Base-by-base conservation (phyloP, 495 filamentous ascomycete genomes). In the Penicillium fimorum region DNA sequence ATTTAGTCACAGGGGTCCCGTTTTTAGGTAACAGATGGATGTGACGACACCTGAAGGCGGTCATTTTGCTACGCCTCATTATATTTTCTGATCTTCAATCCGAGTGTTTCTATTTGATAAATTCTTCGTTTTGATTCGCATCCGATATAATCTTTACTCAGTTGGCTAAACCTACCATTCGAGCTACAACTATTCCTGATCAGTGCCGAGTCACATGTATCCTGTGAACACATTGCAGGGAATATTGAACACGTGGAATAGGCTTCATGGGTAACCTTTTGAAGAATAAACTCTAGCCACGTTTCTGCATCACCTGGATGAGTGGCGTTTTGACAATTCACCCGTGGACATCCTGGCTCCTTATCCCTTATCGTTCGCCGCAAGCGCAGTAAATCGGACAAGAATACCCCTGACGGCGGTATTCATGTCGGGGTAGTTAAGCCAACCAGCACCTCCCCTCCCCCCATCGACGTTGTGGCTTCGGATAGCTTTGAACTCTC, bases 381-480 rank as follows among this genome's bases (percentile, higher is more conserved):
- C 50, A 48, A 64, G 50, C 41, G 33, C 43, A 47, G 25, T 40
- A 44, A 38, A 57, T 40, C 50, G 30, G 60, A 44, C 47, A 30
- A 49, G 17, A 22, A 47, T 44, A 41, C 51, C 48, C 40, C 24
- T 45, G 30, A 56, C 41, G 33, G 47, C 10, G 48, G 30, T 48
- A 25, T 44, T 41, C 47, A 46, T 57, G 38, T 29, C 35, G 33
- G 41, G 18, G 29, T 37, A 52, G 47, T 51, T 47, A 50, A 52
- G 15, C 30, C 25, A 5, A 50, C 38, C 27, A 54, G 20, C 43
- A 29, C 13, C 7, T 32, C 13, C 42, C 27, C 40, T 15, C 29
- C 37, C 29, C 37, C 18, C 50, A 58, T 50, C 63, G 64, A 38
- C 56, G 59, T 55, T 66, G 66, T 69, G 66, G 66, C 66, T 68